Base-by-base conservation (phyloP, 352 stramenopile species). In the Phytophthora ohioensis region DNA sequence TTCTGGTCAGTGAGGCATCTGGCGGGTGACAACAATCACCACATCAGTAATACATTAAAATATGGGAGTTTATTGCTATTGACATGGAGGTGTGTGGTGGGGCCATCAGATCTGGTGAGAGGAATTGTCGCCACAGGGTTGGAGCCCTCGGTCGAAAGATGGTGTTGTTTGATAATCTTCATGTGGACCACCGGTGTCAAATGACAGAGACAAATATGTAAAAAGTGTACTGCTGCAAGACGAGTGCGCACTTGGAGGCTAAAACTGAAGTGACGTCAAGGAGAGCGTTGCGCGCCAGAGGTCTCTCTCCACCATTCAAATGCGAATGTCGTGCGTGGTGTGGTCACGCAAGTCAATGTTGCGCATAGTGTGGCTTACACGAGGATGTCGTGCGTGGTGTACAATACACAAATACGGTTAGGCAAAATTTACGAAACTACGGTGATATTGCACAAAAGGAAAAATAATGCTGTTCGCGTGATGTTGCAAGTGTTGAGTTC, bases 121-220 rank as follows among this genome's bases (percentile, higher is more conserved):
- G 38, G 15, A 55, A 65, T 78, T 78, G 3, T 81, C 73, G 69
- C 73, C 73, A 81, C 52, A 46, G 73, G 73, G 66, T 71, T 72
- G 73, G 69, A 81, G 49, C 66, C 69, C 73, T 81, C 73, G 69
- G 73, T 78, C 69, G 65, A 81, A 81, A 81, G 73, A 81, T 78
- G 69, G 73, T 80, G 69, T 78, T 80, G 45, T 75, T 76, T 75
- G 36, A 57, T 69, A 69, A 54, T 75, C 73, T 64, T 78, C 69
- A 69, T 27, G 4, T 69, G 69, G 69, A 78, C 73, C 69, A 69
- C 69, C 32, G 2, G 30, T 41, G 13, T 21, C 7, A 32, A n/a
- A 47, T 9, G 6, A 41, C 9, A 36, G 9, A 12, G 17, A 56
- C 21, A 6, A 34, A 9, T n/a, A 21, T 21, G 4, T 41, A 41